Evolutionary conservation across 2,329 filamentous ascomycete genomes (phyloP).

Genomic region (Ascochyta koolunga): DNA sequence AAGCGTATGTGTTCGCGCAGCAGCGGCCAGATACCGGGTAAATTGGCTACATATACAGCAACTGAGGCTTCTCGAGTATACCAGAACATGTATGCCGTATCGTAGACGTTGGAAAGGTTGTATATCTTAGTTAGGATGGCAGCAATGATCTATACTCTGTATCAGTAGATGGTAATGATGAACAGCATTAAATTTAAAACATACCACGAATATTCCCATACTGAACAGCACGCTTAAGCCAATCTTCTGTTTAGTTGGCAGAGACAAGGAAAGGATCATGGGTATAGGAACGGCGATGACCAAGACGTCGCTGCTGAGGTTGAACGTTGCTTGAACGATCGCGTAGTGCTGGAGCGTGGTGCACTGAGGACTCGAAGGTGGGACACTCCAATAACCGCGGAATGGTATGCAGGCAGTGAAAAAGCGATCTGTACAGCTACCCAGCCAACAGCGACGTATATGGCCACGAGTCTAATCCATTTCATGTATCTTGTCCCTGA

Average conservation of each 20-base stretch:
- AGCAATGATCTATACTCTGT: conserved; percentile 40
- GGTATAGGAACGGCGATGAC: conserved; percentile 66
- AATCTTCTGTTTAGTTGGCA: conserved; percentile 60
- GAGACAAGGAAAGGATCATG: conserved; percentile 57
- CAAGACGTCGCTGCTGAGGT: conserved; percentile 65
- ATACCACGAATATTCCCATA: conserved; percentile 55
- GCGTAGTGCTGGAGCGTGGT: conserved; percentile 63
- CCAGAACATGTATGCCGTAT: conserved; percentile 53
- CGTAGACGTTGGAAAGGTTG: conserved; percentile 53
- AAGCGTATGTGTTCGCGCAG: conserved; percentile 52
- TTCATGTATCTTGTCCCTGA: conserved; percentile 53
- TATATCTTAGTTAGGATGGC: conserved; percentile 57
- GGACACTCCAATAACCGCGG: conserved; percentile 63
- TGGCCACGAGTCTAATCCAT: conserved; percentile 56
- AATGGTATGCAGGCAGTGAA: conserved; percentile 62
- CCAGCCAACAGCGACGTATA: conserved; percentile 57
- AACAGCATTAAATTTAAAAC: conserved; percentile 5
- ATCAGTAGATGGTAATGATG: conserved; percentile 3
- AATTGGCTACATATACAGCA: conserved; percentile 60
- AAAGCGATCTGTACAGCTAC: conserved; percentile 61
- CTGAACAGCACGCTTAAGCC: conserved; percentile 59
- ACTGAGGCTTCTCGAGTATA: conserved; percentile 61
- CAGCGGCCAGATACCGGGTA: conserved; percentile 61
- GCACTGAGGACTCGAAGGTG: conserved; percentile 61
- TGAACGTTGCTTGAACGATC: conserved; percentile 64